These are phyloP conservation scores for Westerdykella aurantiaca DNA, from an alignment of 2,329 filamentous ascomycete species.

Conservation along the genomic window DNA sequence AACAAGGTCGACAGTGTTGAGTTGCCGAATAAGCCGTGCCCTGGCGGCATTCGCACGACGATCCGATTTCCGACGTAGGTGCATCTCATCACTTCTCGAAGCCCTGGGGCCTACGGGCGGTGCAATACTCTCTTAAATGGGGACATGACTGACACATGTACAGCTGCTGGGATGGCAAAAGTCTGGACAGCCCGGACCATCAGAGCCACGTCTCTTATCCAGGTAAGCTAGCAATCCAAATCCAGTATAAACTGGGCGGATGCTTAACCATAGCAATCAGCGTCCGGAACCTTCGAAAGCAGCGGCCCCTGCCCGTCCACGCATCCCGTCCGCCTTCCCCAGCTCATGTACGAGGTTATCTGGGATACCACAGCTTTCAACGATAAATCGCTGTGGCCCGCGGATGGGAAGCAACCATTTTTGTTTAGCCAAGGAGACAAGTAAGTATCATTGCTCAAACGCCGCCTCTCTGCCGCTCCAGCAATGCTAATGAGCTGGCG, in stretches of 20 bases:
- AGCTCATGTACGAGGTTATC: constrained; percentile 17
- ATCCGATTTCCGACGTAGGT: constrained; percentile 28
- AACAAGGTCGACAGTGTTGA: constrained; percentile 28
- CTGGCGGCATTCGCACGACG: constrained; percentile 37
- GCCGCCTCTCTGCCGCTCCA: background rate
- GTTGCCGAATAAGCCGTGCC: constrained; percentile 34
- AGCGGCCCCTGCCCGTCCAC: constrained; percentile 12
- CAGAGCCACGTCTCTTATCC: constrained; percentile 79
- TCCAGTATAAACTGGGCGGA: constrained; percentile 45
- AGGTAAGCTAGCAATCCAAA: constrained; percentile 44
- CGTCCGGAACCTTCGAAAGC: constrained; percentile 27
- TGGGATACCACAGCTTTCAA: constrained; percentile 17
- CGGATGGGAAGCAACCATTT: constrained; percentile 17
- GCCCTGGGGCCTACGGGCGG: no score
- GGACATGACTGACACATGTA: constrained; percentile 24
- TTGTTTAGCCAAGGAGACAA: constrained; percentile 15
- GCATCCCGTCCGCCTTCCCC: constrained; percentile 13
- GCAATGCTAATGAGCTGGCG: constrained; percentile 31
- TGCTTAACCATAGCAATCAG: constrained; percentile 72
- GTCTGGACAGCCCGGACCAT: constrained; percentile 61
- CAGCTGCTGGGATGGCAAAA: constrained; percentile 29
- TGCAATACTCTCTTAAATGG: no score
- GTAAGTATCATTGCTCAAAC: background rate
- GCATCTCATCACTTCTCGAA: no score
- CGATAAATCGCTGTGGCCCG: constrained; percentile 9